phyloP scores from a whole-genome alignment of 2,329 filamentous ascomycete genomes.

The Epichloe typhina region DNA sequence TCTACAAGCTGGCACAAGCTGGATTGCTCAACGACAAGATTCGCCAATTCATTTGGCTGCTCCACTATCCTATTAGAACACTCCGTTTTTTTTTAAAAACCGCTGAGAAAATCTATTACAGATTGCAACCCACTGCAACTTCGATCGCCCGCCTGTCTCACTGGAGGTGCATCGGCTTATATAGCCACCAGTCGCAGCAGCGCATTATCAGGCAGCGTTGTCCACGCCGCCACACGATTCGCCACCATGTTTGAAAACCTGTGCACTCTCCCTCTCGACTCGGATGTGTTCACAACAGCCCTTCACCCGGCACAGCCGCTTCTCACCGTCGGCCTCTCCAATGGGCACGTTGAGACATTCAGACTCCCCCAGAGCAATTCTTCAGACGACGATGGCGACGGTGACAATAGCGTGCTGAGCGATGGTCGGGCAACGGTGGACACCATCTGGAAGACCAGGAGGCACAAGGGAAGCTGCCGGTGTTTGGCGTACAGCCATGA shows the following conservation, averaged over 20 bases:
- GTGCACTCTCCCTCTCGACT: constrained; percentile 73
- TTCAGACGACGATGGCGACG: constrained; percentile 37
- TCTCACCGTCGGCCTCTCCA: constrained; percentile 72
- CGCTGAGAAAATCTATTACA: too few species aligned
- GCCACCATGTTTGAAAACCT: constrained; percentile 72
- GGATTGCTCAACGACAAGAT: too few species aligned
- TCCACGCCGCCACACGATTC: not conserved
- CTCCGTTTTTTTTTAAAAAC: not conserved
- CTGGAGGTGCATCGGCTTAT: not conserved
- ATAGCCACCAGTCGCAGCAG: not conserved
- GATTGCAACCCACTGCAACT: too few species aligned
- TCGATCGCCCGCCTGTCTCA: not conserved
- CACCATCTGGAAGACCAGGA: constrained; percentile 70
- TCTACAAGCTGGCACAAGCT: too few species aligned
- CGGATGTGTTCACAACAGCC: constrained; percentile 80
- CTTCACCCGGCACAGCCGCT: constrained; percentile 76
- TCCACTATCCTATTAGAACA: not conserved
- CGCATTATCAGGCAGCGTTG: not conserved
- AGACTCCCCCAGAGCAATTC: constrained; percentile 50
- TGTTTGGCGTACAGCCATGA: constrained; percentile 67
- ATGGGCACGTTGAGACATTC: constrained; percentile 76
- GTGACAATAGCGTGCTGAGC: constrained; percentile 35
- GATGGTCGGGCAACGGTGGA: constrained; percentile 65
- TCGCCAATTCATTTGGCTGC: not conserved
- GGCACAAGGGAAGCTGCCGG: constrained; percentile 91